Evolutionary conservation across 2,329 filamentous ascomycete species (phyloP).

Genomic region (Aspergillus vadensis): DNA sequence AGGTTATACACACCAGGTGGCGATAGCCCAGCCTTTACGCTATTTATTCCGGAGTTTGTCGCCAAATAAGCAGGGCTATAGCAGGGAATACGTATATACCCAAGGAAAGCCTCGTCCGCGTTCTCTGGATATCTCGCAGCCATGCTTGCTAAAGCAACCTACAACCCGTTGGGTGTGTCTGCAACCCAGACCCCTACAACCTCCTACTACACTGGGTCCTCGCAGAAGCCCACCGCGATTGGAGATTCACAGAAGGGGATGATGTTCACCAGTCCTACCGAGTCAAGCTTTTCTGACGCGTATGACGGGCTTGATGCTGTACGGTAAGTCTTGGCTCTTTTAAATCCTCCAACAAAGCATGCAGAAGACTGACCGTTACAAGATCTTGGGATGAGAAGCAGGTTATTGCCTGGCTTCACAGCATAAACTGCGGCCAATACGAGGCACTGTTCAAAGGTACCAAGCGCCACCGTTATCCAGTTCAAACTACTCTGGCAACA

Average conservation of each 20-base stretch:
- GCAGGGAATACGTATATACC: neutral
- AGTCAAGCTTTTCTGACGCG: slow-evolving; percentile 85
- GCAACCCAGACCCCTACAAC: slow-evolving; percentile 39
- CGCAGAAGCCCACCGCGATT: slow-evolving; percentile 32
- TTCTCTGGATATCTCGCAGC: neutral
- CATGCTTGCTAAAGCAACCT: slow-evolving; percentile 48
- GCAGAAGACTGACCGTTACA: slow-evolving; percentile 21
- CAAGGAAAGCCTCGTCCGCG: neutral
- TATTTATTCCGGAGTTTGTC: neutral
- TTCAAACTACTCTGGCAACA: slow-evolving; percentile 5
- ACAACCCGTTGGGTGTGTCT: slow-evolving; percentile 35
- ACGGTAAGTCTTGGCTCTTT: slow-evolving; percentile 54
- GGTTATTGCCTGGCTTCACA: slow-evolving; percentile 87
- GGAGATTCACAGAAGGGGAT: slow-evolving; percentile 37
- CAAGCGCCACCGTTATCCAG: neutral
- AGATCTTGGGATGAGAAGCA: slow-evolving; percentile 83
- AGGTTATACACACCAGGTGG: neutral
- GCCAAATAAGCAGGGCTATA: neutral
- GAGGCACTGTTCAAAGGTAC: slow-evolving; percentile 78
- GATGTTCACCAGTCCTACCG: slow-evolving; percentile 76
- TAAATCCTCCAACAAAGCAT: neutral
- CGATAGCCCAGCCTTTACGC: neutral
- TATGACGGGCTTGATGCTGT: slow-evolving; percentile 73
- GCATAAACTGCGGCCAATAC: slow-evolving; percentile 92
- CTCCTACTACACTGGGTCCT: slow-evolving; percentile 32